phyloP scores from a whole-genome alignment of 2,329 filamentous ascomycete species.

The Curvularia hawaiiensis region DNA sequence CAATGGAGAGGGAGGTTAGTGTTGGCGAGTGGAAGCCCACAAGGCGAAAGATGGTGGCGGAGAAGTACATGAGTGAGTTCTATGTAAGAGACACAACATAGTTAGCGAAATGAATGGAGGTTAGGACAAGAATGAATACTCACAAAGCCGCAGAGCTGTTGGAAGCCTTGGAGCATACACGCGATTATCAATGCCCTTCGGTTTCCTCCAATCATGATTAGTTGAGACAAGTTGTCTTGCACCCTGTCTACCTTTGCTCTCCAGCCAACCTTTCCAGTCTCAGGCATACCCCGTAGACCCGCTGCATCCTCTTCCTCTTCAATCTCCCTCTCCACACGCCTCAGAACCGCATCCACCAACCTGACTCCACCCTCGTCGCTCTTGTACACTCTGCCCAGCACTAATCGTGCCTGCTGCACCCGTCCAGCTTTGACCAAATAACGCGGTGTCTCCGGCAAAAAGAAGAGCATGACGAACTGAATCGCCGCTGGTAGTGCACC shows the following conservation, averaged over 20 bases:
- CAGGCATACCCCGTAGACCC: slow-evolving; percentile 41
- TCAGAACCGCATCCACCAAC: slow-evolving; percentile 65
- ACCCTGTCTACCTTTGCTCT: slow-evolving; percentile 53
- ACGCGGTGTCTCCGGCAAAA: slow-evolving; percentile 86
- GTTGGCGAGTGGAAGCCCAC: slow-evolving; percentile 54
- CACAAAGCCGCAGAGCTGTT: slow-evolving; percentile 75
- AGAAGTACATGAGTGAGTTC: slow-evolving; percentile 57
- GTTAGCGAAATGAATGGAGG: not conserved
- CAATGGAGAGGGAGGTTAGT: slow-evolving; percentile 52
- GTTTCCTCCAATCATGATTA: slow-evolving; percentile 56
- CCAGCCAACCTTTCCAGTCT: slow-evolving; percentile 36
- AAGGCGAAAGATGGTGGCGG: slow-evolving; percentile 54
- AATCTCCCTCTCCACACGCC: slow-evolving; percentile 75
- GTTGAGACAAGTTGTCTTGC: slow-evolving; percentile 60
- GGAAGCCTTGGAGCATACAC: slow-evolving; percentile 82
- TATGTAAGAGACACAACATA: slow-evolving; percentile 11
- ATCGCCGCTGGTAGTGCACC: slow-evolving; percentile 77
- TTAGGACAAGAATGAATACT: slow-evolving; percentile 13
- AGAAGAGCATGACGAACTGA: slow-evolving; percentile 70
- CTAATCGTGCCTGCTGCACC: slow-evolving; percentile 64
- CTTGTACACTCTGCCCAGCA: slow-evolving; percentile 70
- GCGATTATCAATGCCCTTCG: slow-evolving; percentile 81
- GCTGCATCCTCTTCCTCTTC: slow-evolving; percentile 67
- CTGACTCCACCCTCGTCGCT: slow-evolving; percentile 34
- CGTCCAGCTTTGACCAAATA: slow-evolving; percentile 76